A percentile compares a stretch with the other conserved stretches of the same genome.
Evolutionary conservation across 2,329 filamentous ascomycete species (phyloP).

Genomic region (Colletotrichum chrysophilum): DNA sequence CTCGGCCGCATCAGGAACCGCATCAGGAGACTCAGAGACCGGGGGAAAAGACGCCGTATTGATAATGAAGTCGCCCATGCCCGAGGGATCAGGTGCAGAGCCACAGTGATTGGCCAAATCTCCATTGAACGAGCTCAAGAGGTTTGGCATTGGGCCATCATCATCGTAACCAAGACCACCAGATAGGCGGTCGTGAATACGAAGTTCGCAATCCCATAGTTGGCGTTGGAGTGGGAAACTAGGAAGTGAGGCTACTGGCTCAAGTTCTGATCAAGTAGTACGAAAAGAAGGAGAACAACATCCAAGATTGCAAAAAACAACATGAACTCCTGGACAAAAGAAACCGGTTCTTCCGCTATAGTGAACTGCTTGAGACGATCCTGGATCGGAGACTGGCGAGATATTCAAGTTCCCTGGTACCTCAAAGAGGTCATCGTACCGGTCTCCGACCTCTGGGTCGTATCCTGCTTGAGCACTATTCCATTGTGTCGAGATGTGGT

Average conservation of each 20-base stretch:
- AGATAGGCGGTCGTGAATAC: too few species aligned
- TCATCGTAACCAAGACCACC: background rate
- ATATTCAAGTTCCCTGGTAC: background rate
- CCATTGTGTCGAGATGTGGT: background rate
- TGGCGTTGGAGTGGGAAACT: too few species aligned
- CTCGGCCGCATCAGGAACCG: too few species aligned
- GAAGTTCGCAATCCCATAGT: background rate
- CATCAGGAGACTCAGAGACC: too few species aligned
- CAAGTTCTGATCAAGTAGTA: background rate
- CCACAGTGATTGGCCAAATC: too few species aligned
- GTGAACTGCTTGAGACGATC: background rate
- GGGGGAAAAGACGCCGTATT: too few species aligned
- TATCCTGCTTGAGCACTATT: background rate
- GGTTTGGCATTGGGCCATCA: too few species aligned
- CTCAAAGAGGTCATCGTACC: background rate
- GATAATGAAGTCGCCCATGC: too few species aligned
- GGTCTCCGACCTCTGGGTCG: background rate
- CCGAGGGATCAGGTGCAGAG: rapidly evolving
- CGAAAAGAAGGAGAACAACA: background rate
- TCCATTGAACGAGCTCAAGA: too few species aligned
- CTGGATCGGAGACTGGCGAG: background rate
- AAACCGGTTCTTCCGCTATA: background rate
- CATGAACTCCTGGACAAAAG: background rate
- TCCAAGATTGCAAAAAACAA: background rate
- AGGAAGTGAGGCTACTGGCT: too few species aligned